Base-by-base conservation (phyloP, 306 rosid species). In the Medicago truncatula region DNA sequence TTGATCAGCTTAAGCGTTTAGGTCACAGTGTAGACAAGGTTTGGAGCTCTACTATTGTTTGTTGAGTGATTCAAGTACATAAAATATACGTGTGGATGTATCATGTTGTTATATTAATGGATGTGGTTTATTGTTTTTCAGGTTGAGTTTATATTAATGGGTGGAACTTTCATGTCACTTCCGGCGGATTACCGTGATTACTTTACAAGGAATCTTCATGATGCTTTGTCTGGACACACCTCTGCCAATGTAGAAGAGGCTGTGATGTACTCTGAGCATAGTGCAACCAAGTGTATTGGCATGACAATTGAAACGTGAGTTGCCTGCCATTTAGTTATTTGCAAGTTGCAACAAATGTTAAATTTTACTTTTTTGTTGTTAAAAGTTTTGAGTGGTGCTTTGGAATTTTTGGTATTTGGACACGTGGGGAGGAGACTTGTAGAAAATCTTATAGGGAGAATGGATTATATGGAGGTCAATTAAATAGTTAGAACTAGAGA, bases 21-120 rank as follows among this genome's bases (percentile, higher is more conserved):
- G 99, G 99, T 79, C 99, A 95, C 79, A 95, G 97, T 68, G 97
- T 92, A 8, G 99, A 95, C 76, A 95, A 95, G 99, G 98, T 95
- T 58, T 68, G 83, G 67, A 69, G 78, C 67, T 69, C 20, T 47
- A 2, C 44, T 63, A 36, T 12, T 52, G 11, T 69, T 11, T 18
- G 46, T 72, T 18, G 63, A 74, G 73, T 69, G 65, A 9, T 49
- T 11, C 0, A 17, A 74, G 68, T 64, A 18, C 46, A 21, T 70
- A 63, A 41, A 47, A 56, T 62, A 69, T 68, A 23, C 53, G 23
- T 36, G 43, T 28, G 12, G 17, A 31, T 65, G 38, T 34, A 34
- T 34, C 38, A 34, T 34, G 14, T 63, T 4, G 39, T 67, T 43
- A 16, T 28, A 28, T 28, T 28, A 28, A 69, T 58, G 67, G 8